Evolutionary conservation across 176 grass and related monocot genomes (phyloP), one percentile per base, ranked within the genome.

Genomic region (Cenchrus purpureus): DNA sequence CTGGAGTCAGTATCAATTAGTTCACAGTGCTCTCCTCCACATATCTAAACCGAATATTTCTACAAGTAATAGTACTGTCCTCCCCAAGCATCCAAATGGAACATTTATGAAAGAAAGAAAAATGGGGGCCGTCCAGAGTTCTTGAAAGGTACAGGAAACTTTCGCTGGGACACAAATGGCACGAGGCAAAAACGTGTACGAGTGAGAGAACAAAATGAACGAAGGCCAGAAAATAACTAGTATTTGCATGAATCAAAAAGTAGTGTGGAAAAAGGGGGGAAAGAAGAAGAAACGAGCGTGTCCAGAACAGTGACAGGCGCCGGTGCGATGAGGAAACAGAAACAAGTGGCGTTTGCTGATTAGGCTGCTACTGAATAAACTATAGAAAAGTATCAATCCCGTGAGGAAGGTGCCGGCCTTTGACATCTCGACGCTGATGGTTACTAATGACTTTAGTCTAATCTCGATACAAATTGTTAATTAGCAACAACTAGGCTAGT

Each of bases 341-440:
- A 87, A 68, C 79, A 83, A 72, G 52, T 87, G 84, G 79, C 75
- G 31, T 74, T 29, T 62, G 75, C 68, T 67, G 73, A 83, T 83
- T 79, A 83, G 60, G 31, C 68, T 12, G 59, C 80, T 25, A 74
- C 68, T 83, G 37, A 44, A 73, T 73, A 85, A 62, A 81, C 16
- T 7, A 71, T 29, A 20, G 32, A 64, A 56, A 72, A 78, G 67
- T 50, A 55, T 34, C 52, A 10, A 74, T 10, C 55, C 29, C 9
- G 28, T 56, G 66, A 40, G 37, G 73, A 90, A 90, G 83, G 57
- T 65, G 72, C 57, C 48, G 59, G 49, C 59, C 73, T 89, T 90
- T 78, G 84, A 63, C 84, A 72, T 43, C 72, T 73, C 11, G 66
- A 25, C 29, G 57, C 76, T 42, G 68, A 78, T 49, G 4, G 57